A percentile compares a stretch with the other conserved stretches of the same genome.
phyloP scores from a whole-genome alignment of 768 basidiomycete genomes.

The Trichaptum fuscoviolaceum region DNA sequence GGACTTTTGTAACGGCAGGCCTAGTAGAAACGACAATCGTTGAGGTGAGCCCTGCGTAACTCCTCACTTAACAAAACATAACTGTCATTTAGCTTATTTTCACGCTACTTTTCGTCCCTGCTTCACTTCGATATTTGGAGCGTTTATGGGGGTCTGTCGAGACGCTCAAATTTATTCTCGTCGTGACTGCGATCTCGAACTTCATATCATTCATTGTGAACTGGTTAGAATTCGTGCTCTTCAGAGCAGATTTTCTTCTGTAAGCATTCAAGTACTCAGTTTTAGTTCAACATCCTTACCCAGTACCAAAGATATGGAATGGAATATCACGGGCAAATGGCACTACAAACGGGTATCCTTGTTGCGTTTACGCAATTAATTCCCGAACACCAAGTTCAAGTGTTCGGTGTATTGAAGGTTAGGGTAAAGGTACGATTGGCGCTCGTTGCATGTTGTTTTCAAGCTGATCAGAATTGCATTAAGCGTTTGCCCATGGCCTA shows the following conservation, averaged over 20 bases:
- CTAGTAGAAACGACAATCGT: constrained; percentile 80
- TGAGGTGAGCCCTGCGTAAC: constrained; percentile 55
- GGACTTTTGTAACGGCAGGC: constrained; percentile 88
- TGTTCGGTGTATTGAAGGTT: constrained; percentile 77
- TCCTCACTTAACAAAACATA: constrained; percentile 6
- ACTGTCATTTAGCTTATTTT: constrained; percentile 55
- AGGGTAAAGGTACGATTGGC: constrained; percentile 73
- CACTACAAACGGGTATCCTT: constrained; percentile 80
- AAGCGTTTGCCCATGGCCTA: constrained; percentile 94
- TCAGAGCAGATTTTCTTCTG: constrained; percentile 75
- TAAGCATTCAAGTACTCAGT: constrained; percentile 32
- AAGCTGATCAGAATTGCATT: constrained; percentile 10
- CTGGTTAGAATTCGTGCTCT: constrained; percentile 76
- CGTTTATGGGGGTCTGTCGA: constrained; percentile 90
- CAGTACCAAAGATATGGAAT: constrained; percentile 65
- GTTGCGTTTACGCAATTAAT: constrained; percentile 98
- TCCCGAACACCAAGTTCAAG: constrained; percentile 95
- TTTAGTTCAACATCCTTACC: constrained; percentile 12
- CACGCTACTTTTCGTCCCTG: constrained; percentile 71
- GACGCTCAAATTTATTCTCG: constrained; percentile 77
- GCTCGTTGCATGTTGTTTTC: background rate
- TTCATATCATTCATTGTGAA: constrained; percentile 84
- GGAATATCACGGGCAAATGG: constrained; percentile 90
- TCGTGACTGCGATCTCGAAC: constrained; percentile 77
- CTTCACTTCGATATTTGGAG: constrained; percentile 87